Percentiles rank a stretch among this genome's conserved stretches.
phyloP scores from a whole-genome alignment of 2,329 filamentous ascomycete genomes.

The Hypoxylon sp. region DNA sequence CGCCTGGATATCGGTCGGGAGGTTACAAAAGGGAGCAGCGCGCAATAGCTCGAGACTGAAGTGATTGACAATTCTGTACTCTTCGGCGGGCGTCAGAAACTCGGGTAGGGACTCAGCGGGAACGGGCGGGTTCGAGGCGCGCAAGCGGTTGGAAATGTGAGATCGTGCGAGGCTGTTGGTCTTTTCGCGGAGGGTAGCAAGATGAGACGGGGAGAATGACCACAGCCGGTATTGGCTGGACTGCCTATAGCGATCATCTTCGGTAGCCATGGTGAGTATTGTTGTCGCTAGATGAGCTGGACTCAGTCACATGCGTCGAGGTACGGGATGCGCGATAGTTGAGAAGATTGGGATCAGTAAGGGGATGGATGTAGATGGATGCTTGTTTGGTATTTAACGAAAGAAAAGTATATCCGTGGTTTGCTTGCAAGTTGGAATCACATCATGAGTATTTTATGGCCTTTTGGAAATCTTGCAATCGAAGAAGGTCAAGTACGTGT shows the following conservation, averaged over 20 bases:
- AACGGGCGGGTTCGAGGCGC: slow-evolving; percentile 64
- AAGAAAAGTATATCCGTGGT: neutral
- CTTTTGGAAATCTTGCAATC: neutral
- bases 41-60: slow-evolving; percentile 74
- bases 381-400: neutral
- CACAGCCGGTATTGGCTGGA: slow-evolving; percentile 93
- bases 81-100: slow-evolving; percentile 86
- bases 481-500: no score
- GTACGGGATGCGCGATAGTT: neutral
- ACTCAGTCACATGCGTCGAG: neutral
- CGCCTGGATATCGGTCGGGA: slow-evolving; percentile 68
- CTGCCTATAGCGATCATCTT: slow-evolving; percentile 91
- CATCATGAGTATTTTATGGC: neutral
- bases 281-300: slow-evolving; percentile 5
- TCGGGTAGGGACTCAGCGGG: slow-evolving; percentile 71
- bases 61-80: slow-evolving; percentile 83
- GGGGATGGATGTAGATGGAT: neutral
- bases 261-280: slow-evolving; percentile 72
- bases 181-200: slow-evolving; percentile 78
- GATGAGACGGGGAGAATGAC: slow-evolving; percentile 84
- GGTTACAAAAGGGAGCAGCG: slow-evolving; percentile 66
- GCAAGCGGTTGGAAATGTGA: slow-evolving; percentile 71
- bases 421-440: neutral
- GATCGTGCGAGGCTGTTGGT: slow-evolving; percentile 81
- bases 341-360: neutral